These are phyloP conservation scores for Gossypium turneri DNA, from an alignment of 345 rosid genomes.

Conservation along the genomic window DNA sequence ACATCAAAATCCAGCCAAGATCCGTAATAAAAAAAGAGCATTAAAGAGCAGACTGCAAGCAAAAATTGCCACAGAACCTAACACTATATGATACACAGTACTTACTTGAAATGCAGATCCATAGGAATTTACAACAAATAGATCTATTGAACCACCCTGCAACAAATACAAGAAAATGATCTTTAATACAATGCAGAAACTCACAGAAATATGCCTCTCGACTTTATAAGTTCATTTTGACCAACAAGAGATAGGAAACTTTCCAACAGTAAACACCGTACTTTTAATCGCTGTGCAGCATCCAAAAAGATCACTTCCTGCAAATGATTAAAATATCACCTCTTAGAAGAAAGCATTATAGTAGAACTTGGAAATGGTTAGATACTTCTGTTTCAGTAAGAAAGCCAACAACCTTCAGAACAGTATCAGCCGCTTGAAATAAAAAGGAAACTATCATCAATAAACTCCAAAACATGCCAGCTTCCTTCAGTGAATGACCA, in stretches of 20 bases:
- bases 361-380: not conserved
- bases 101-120: conserved; percentile 90
- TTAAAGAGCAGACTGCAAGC: not conserved
- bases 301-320: conserved; percentile 82
- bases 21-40: conserved; percentile 2
- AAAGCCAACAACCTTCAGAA: conserved; percentile 67
- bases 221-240: conserved; percentile 6
- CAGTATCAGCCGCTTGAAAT: conserved; percentile 90
- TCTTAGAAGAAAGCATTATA: conserved; percentile 18
- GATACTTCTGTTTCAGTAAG: conserved; percentile 1
- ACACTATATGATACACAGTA: not conserved
- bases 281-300: conserved; percentile 54
- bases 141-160: conserved; percentile 89
- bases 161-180: conserved; percentile 21
- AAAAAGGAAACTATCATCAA: conserved; percentile 84
- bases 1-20: conserved; percentile 18
- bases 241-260: not conserved
- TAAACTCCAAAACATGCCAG: conserved; percentile 84
- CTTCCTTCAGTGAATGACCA: conserved; percentile 68
- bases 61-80: not conserved
- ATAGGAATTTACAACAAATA: conserved; percentile 84
- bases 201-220: not conserved
- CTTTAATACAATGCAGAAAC: conserved; percentile 3
- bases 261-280: conserved; percentile 23
- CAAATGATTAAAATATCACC: conserved; percentile 26